These are phyloP conservation scores for Conringia planisiliqua DNA, from an alignment of 345 rosid genomes.

Conservation along the genomic window DNA sequence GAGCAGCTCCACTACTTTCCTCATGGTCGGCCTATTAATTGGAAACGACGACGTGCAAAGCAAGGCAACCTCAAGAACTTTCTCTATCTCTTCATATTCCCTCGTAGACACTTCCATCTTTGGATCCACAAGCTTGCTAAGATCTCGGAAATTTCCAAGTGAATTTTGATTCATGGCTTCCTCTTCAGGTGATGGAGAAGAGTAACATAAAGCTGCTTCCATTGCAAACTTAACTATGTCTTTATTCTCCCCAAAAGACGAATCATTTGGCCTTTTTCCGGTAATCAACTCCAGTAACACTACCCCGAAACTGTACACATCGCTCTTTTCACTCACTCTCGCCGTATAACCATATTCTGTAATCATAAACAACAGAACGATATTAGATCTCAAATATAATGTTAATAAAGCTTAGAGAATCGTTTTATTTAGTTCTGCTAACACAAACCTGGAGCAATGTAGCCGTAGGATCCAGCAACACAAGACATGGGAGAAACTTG, in stretches of 20 bases:
- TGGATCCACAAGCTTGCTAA: conserved; percentile 45
- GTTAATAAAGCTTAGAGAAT: neutral
- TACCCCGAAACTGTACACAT: conserved; percentile 72
- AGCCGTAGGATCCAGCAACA: conserved; percentile 69
- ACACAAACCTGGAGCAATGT: conserved; percentile 74
- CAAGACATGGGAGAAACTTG: conserved; percentile 41
- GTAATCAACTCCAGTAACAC: conserved; percentile 61
- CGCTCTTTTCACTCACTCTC: conserved; percentile 39
- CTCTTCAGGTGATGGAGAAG: conserved; percentile 8
- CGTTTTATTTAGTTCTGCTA: neutral
- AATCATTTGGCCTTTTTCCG: conserved; percentile 61
- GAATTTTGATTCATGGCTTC: neutral
- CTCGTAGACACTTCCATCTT: conserved; percentile 36
- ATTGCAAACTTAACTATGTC: conserved; percentile 56
- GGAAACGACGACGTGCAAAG: conserved; percentile 56
- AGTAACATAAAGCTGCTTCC: conserved; percentile 33
- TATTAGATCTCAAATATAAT: neutral
- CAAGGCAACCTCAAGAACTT: conserved; percentile 54
- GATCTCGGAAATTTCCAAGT: neutral
- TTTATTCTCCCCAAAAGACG: conserved; percentile 50
- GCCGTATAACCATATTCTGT: conserved; percentile 62
- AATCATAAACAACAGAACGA: neutral
- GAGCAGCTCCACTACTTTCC: conserved; percentile 66
- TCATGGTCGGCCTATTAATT: conserved; percentile 59
- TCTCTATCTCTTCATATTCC: conserved; percentile 49